These are phyloP conservation scores for Hypoxylon sp. DNA, from an alignment of 2,329 filamentous ascomycete genomes.

Conservation along the genomic window DNA sequence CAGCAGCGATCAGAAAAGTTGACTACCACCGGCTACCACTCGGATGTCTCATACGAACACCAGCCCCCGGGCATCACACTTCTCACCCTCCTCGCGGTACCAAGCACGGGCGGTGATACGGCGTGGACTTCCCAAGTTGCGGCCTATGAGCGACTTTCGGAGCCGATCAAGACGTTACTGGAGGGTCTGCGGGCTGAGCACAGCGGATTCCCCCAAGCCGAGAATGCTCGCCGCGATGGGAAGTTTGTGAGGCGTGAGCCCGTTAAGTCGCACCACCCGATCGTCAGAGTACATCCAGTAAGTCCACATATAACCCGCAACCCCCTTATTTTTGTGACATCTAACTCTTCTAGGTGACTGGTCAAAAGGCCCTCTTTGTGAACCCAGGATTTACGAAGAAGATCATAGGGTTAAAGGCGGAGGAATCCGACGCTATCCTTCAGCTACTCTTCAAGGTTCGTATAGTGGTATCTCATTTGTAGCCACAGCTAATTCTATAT, in stretches of 20 bases:
- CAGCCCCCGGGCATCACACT: slow-evolving; percentile 59
- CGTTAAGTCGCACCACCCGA: slow-evolving; percentile 73
- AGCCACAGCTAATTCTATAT: slow-evolving; percentile 11
- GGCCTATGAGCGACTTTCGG: slow-evolving; percentile 55
- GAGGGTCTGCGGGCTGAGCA: slow-evolving; percentile 57
- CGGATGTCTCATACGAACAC: slow-evolving; percentile 59
- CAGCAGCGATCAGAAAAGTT: slow-evolving; percentile 54
- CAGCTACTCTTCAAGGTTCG: slow-evolving; percentile 73
- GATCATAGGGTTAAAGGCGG: slow-evolving; percentile 74
- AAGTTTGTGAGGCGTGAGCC: slow-evolving; percentile 70
- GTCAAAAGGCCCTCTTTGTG: slow-evolving; percentile 76
- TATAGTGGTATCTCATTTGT: neutral
- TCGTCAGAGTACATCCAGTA: slow-evolving; percentile 75
- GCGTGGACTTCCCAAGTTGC: slow-evolving; percentile 56
- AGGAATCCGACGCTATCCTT: slow-evolving; percentile 75
- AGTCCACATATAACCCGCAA: slow-evolving; percentile 5
- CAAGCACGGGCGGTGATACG: slow-evolving; percentile 56
- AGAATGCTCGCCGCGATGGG: slow-evolving; percentile 53
- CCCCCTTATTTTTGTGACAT: neutral
- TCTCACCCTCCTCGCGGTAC: slow-evolving; percentile 55
- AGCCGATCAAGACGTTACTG: slow-evolving; percentile 54
- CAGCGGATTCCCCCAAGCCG: slow-evolving; percentile 56
- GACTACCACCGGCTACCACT: slow-evolving; percentile 57
- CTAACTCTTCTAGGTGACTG: slow-evolving; percentile 60
- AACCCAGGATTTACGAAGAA: slow-evolving; percentile 67